These are phyloP conservation scores for Pichia thaimueangensis DNA, from an alignment of 805 yeast species.

Conservation along the genomic window DNA sequence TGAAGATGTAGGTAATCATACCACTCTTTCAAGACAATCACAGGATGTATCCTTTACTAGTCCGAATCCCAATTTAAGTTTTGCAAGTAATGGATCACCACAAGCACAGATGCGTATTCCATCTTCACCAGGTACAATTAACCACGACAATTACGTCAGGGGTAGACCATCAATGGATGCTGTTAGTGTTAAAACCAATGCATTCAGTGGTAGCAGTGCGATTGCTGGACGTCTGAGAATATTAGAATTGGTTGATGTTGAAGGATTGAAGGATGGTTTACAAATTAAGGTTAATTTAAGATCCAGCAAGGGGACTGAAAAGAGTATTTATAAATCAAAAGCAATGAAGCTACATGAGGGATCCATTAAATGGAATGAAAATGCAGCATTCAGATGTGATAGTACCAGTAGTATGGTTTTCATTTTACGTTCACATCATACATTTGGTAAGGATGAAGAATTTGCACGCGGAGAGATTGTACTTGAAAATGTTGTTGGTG, in stretches of 20 bases:
- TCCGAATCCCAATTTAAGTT: background rate
- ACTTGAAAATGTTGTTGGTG: slow-evolving; percentile 45
- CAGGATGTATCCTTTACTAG: background rate
- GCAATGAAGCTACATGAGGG: slow-evolving; percentile 43
- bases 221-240: slow-evolving; percentile 52
- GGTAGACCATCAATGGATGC: slow-evolving; percentile 17
- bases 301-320: slow-evolving; percentile 34
- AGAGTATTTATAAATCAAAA: slow-evolving; percentile 62
- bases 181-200: slow-evolving; percentile 28
- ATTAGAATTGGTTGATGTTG: slow-evolving; percentile 29
- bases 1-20: slow-evolving; percentile 1
- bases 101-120: slow-evolving; percentile 5
- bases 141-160: slow-evolving; percentile 1
- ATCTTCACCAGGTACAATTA: slow-evolving; percentile 5
- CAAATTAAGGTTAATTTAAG: slow-evolving; percentile 49
- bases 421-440: slow-evolving; percentile 58
- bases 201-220: slow-evolving; percentile 22
- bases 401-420: slow-evolving; percentile 55
- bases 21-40: slow-evolving; percentile 9
- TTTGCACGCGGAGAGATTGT: slow-evolving; percentile 53
- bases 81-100: background rate
- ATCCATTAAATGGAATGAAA: slow-evolving; percentile 51
- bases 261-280: slow-evolving; percentile 20
- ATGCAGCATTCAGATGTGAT: slow-evolving; percentile 59
- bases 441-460: slow-evolving; percentile 63